Percentiles rank a stretch among this genome's conserved stretches.
Conservation (phyloP, 2,329 filamentous ascomycete species). For the Aspergillus sojae region DNA sequence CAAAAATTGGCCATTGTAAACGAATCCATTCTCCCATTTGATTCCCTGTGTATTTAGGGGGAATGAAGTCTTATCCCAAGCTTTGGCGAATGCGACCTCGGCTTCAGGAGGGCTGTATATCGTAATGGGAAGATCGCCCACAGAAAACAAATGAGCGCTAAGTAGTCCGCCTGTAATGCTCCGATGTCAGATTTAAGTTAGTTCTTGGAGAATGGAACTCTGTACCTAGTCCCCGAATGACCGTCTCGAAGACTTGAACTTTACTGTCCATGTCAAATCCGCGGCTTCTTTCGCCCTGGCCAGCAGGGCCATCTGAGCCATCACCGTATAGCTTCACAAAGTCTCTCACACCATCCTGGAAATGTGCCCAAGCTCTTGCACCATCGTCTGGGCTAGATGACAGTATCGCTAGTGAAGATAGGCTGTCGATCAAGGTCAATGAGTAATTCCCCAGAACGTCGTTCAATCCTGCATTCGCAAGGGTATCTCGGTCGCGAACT, state of each 20-base stretch:
- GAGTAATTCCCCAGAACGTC: slow-evolving; percentile 98
- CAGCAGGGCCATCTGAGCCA: slow-evolving; percentile 68
- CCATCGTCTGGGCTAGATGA: slow-evolving; percentile 65
- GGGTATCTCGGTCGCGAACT: slow-evolving; percentile 78
- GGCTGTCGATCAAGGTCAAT: slow-evolving; percentile 88
- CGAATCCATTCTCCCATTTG: slow-evolving; percentile 73
- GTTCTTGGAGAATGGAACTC: background rate
- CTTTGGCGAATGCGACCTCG: slow-evolving; percentile 42
- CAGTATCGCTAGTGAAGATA: slow-evolving; percentile 90
- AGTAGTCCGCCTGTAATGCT: slow-evolving; percentile 69
- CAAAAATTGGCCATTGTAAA: slow-evolving; percentile 86
- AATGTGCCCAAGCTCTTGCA: slow-evolving; percentile 68
- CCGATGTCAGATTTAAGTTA: background rate
- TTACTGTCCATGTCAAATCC: slow-evolving; percentile 97
- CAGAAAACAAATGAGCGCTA: slow-evolving; percentile 90
- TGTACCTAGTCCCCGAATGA: slow-evolving; percentile 73
- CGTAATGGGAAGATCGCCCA: slow-evolving; percentile 83
- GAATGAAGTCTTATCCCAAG: slow-evolving; percentile 42
- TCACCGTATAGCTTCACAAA: slow-evolving; percentile 86
- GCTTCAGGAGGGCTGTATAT: slow-evolving; percentile 65
- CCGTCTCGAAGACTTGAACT: slow-evolving; percentile 97
- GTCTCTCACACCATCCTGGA: slow-evolving; percentile 76
- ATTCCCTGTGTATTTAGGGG: slow-evolving; percentile 49
- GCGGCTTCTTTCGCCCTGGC: slow-evolving; percentile 70
- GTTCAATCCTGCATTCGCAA: slow-evolving; percentile 82